A percentile compares a stretch with the other conserved stretches of the same genome.
phyloP scores from a whole-genome alignment of 164 flowering plant genomes.

The Stephania japonica region DNA sequence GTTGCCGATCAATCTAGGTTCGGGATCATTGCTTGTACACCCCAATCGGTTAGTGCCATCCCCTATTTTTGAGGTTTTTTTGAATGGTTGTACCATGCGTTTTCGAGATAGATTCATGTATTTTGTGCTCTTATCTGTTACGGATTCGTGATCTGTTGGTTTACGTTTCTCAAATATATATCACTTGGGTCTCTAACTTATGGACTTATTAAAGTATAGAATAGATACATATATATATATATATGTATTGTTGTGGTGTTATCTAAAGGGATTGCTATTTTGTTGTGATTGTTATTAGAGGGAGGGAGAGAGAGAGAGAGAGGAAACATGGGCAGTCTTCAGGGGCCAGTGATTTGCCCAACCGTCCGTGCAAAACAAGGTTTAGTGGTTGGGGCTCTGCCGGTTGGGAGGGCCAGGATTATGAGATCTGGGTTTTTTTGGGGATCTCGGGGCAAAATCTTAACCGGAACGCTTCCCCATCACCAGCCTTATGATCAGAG shows the following conservation, averaged over 20 bases:
- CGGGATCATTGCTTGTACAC: not conserved
- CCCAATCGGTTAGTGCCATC: not conserved
- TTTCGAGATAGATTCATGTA: not conserved
- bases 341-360: slow-evolving; percentile 78
- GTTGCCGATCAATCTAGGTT: not conserved
- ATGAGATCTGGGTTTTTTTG: slow-evolving; percentile 45
- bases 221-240: no score
- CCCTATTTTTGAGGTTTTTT: not conserved
- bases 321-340: slow-evolving; percentile 51
- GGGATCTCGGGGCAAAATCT: slow-evolving; percentile 35
- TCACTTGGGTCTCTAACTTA: no score
- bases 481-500: slow-evolving; percentile 15
- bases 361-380: slow-evolving; percentile 45
- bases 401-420: slow-evolving; percentile 32
- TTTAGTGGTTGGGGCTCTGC: slow-evolving; percentile 31
- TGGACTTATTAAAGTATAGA: no score
- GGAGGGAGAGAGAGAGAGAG: no score
- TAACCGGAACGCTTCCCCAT: slow-evolving; percentile 20
- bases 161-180: no score
- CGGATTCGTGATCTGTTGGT: not conserved
- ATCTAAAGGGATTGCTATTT: no score
- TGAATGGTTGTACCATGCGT: not conserved
- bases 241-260: no score
- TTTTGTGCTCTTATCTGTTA: no score
- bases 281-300: no score